phyloP scores from a whole-genome alignment of 352 stramenopile species.

The Globisporangium radiosum region DNA sequence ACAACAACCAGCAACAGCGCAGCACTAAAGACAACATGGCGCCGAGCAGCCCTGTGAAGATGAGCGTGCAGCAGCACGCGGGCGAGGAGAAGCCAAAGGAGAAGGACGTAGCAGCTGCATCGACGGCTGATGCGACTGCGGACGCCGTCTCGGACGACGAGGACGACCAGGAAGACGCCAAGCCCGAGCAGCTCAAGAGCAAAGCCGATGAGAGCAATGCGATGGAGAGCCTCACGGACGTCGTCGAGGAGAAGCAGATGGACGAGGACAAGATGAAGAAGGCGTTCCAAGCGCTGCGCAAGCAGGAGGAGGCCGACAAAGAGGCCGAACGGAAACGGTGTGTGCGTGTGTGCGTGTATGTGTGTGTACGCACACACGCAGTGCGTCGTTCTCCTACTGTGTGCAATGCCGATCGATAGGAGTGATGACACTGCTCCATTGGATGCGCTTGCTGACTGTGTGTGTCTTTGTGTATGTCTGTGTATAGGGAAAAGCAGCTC shows the following conservation, averaged over 20 bases:
- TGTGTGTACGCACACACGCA: neutral
- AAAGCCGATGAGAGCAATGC: slow-evolving; percentile 77
- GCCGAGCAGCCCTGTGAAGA: slow-evolving; percentile 28
- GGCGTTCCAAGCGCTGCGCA: slow-evolving; percentile 64
- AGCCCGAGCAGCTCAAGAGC: slow-evolving; percentile 56
- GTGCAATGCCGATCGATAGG: neutral
- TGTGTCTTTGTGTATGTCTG: too few species aligned
- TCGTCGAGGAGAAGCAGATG: slow-evolving; percentile 84
- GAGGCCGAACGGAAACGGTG: slow-evolving; percentile 64
- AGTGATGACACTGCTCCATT: too few species aligned
- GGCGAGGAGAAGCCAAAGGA: neutral
- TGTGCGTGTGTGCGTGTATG: neutral
- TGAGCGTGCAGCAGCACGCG: slow-evolving; percentile 18
- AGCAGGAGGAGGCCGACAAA: slow-evolving; percentile 82
- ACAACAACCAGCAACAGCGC: neutral
- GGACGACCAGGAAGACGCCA: slow-evolving; percentile 37
- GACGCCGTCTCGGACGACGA: slow-evolving; percentile 48
- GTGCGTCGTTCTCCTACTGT: neutral
- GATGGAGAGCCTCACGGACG: slow-evolving; percentile 81
- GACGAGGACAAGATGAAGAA: slow-evolving; percentile 87
- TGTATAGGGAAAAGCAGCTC: slow-evolving; percentile 59
- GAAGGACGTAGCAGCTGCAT: neutral
- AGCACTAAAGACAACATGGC: slow-evolving; percentile 19
- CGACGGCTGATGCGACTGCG: slow-evolving; percentile 2
- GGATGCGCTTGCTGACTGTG: too few species aligned